Base-by-base conservation (phyloP, 164 flowering plant genomes). In the Litsea cubeba region DNA sequence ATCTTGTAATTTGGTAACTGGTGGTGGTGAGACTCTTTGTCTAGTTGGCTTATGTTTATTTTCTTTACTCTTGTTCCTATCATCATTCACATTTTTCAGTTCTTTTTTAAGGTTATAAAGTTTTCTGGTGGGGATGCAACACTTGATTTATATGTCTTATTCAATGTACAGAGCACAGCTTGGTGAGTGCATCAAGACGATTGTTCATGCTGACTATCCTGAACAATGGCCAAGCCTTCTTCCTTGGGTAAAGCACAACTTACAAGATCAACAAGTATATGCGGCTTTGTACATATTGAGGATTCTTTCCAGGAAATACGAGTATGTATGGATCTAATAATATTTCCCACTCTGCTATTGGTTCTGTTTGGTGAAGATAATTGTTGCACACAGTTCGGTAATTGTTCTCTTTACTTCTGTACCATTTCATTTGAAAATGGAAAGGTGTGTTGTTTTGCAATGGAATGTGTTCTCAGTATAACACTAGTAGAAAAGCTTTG, bases 121-220 rank as follows among this genome's bases (percentile, higher is more conserved):
- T 64, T 62, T 30, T 62, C 46, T 63, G 1, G 40, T 32, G 35
- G 22, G 76, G 23, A 1, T 70, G 71, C 26, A 3, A n/a, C 57
- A 40, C n/a, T 71, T 76, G 50, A 40, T 40, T 32, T 50, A 60
- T 62, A 28, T 62, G 24, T 58, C 5, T 17, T 30, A 15, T n/a
- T n/a, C 2, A 12, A n/a, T 60, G 17, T 74, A 49, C 82, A 90
- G 99, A 85, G 92, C 82, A 60, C 99, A 96, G 82, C 86, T 96
- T 68, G 99, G 98, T 40, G 99, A 96, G 85, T 96, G 98, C 84
- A 84, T 96, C 71, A 96, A 96, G 84, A 94, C 99, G 0, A 89
- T 96, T 65, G 79, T 96, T 62, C 90, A 96, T 85, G 86, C 96
- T 71, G 99, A 96, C 84, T 96, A 96, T 74, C 99, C 99, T 28